Base-by-base conservation (phyloP, 129 eudicot species). In the Centaurea solstitialis region DNA sequence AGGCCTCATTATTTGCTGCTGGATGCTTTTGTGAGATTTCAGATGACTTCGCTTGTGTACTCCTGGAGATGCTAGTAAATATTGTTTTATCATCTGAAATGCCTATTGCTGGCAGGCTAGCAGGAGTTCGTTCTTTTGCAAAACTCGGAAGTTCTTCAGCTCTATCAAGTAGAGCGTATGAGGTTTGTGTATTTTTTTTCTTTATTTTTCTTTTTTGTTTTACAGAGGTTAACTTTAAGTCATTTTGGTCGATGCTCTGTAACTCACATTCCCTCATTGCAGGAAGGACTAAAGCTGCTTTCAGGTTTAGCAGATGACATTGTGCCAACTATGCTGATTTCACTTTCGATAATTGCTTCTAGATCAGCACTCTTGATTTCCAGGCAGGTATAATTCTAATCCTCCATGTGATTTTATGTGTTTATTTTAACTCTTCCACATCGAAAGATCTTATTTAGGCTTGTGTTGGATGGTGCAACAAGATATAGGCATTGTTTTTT, bases 1-100 rank as follows among this genome's bases (percentile, higher is more conserved):
- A 88, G 88, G 98, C 97, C 35, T 83, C 99, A 5, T 83, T 93
- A 70, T 95, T 92, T 87, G 93, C 99, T 83, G 94, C 93, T 1
- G 93, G 93, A 70, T 90, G 98, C 89, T 90, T 92, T 84, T 86
- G 87, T 81, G 98, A 95, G 81, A 61, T 75, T 79, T 88, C 93
- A 9, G 92, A 91, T 64, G 98, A 92, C 85, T 95, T 95, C 85
- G 89, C 90, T 39, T 74, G 53, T 76, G 90, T 92, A 81, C 86
- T 92, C 72, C 82, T 95, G 85, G 97, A 92, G 87, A 86, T 88
- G 62, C 80, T 95, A 45, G 81, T 75, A 20, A 87, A 82, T 72
- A 67, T 82, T 61, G 45, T 91, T 66, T 78, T 79, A 77, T 92
- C 94, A 61, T 75, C 84, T 21, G 90, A 89, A 18, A 70, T 79